Base-by-base conservation (phyloP, 2,329 filamentous ascomycete species). In the Scedosporium boydii region DNA sequence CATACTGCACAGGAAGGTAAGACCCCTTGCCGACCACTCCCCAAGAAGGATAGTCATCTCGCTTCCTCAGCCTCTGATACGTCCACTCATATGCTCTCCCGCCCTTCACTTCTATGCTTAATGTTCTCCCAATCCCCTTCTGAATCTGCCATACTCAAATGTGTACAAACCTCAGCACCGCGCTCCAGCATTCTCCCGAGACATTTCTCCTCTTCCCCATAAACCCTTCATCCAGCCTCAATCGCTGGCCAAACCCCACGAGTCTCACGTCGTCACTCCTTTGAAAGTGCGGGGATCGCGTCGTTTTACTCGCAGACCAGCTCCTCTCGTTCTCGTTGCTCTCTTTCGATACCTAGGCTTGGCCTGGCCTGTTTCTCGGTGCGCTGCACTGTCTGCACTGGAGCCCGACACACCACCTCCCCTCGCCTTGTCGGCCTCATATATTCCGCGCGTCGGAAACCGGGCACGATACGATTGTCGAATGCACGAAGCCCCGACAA, bases 41-140 rank as follows among this genome's bases (percentile, higher is more conserved):
- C 29, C 29, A 26, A 42, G 48, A 42, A 48, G 41, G 44, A 51
- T 34, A 51, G 44, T 61, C 59, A 61, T 61, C 48, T 61, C 59
- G 48, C 59, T 61, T 61, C 55, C 59, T 61, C 48, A 55, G 59
- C 59, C 59, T 61, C 59, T 61, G 59, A 61, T 61, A 61, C 59
- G 59, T 56, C 59, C 29, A 9, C 29, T 9, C 29, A 34, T 3
- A 34, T 27, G 26, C 58, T 60, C 58, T 60, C 58, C 44, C 58
- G 42, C 58, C 58, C 58, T 26, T 59, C 58, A 59, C 58, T 59
- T 59, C 58, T 46, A 38, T 38, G 34, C 58, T 34, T 23, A 55
- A 27, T 60, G 42, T 27, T 51, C 44, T 34, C 16, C 26, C 56
- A 34, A 58, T 58, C 56, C 56, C 58, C 44, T 23, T 55, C 51